A percentile compares a stretch with the other conserved stretches of the same genome.
Evolutionary conservation across 2,329 filamentous ascomycete species (phyloP).

Genomic region (Trichoderma citrinoviride): DNA sequence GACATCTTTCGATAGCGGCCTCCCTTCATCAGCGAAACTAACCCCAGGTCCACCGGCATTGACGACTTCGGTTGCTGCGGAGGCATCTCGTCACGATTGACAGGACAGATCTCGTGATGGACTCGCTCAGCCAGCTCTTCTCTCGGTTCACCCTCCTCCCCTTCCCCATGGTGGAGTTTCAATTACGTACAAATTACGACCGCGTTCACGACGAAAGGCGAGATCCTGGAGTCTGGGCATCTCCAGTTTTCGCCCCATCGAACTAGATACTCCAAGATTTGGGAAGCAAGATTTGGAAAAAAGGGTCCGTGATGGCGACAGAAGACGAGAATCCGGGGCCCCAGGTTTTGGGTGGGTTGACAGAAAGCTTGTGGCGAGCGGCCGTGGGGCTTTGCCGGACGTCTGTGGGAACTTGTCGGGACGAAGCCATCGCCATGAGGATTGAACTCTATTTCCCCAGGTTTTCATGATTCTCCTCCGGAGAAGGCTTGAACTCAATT

Average conservation of each 20-base stretch:
- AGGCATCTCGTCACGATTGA: neutral
- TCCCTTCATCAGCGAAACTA: neutral
- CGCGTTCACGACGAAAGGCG: neutral
- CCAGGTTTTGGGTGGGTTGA: conserved; percentile 12
- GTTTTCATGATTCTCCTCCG: neutral
- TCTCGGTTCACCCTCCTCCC: conserved; percentile 5
- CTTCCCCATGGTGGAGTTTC: conserved; percentile 18
- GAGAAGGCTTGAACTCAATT: conserved; percentile 14
- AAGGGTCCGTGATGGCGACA: neutral
- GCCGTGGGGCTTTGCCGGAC: neutral
- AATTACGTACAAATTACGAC: conserved; percentile 21
- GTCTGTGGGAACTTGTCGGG: neutral
- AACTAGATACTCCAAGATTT: conserved; percentile 13
- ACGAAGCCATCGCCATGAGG: neutral
- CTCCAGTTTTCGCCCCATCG: conserved; percentile 17
- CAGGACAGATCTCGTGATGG: neutral
- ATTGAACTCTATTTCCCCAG: neutral
- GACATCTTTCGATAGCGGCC: neutral
- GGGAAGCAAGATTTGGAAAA: neutral
- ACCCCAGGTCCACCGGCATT: neutral
- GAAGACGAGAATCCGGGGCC: conserved; percentile 17
- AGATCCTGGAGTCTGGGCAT: conserved; percentile 19
- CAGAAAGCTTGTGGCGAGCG: conserved; percentile 3
- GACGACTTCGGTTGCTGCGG: neutral
- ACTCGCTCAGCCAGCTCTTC: neutral